Base-by-base conservation (phyloP, 495 filamentous ascomycete genomes). In the Aspergillus steynii region DNA sequence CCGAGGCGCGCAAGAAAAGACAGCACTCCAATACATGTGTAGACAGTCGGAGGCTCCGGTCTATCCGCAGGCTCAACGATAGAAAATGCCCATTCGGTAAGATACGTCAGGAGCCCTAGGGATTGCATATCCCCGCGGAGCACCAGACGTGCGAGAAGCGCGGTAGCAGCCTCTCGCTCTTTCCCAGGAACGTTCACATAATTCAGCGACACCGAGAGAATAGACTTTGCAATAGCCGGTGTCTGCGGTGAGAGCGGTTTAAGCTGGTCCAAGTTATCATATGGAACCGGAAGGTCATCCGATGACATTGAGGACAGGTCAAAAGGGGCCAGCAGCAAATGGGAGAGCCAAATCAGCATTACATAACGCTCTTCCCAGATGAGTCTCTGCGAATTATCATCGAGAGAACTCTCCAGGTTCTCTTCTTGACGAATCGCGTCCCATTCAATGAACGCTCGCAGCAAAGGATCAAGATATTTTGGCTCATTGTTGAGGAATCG, bases 251-350 rank as follows among this genome's bases (percentile, higher is more conserved):
- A 59, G 26, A 82, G 9, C 31, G 45, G 56, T 15, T 59, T 45
- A 28, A 76, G 25, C 46, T 70, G 59, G 15, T 58, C 15, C 31
- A 69, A 29, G 47, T 73, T 67, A 5, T 70, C 54, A 50, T 74
- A 71, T 8, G 70, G 70, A 9, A 75, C 55, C 0, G 74, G 72
- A 14, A 75, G 70, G 56, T 78, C 72, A 34, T 77, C 78, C 9
- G 88, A 88, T 3, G 94, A 96, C 57, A 99, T 90, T 7, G 89
- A 91, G 25, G 86, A 80, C 55, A 99, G 79, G 65, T 97, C 94
- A 73, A 98, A 98, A 0, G 95, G 95, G 12, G 90, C 90, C n/a
- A 97, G 84, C 66, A 96, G 81, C 2, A 98, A 78, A 74, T 98
- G 96, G 2, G 91, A 93, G 6, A 99, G 81, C 95, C 95, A 99